These are phyloP conservation scores for Ichthyophthirius multifiliis DNA, from an alignment of 169 alveolate species.

Conservation along the genomic window DNA sequence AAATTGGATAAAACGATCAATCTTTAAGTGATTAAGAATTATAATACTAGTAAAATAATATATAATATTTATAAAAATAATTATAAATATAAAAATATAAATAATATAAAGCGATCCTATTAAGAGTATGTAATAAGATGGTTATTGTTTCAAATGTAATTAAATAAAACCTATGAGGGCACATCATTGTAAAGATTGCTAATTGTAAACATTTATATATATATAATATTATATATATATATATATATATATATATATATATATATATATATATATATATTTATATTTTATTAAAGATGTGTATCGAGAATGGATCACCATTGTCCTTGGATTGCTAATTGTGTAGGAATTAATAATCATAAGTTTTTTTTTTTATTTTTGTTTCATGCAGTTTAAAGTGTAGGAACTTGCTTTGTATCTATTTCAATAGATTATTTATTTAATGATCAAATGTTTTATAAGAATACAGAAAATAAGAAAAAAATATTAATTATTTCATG, in stretches of 20 bases:
- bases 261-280: not conserved
- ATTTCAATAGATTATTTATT: not conserved
- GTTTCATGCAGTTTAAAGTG: not conserved
- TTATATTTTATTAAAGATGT: not conserved
- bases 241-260: not conserved
- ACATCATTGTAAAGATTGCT: conserved; percentile 16
- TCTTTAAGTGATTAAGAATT: not conserved
- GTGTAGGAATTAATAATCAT: conserved; percentile 8
- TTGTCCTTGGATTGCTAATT: conserved; percentile 22
- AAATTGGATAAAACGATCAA: no score
- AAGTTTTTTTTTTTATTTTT: conserved; percentile 5
- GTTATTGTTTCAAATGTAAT: conserved; percentile 10
- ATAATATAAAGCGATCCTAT: not conserved
- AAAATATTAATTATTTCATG: not conserved
- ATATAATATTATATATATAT: not conserved
- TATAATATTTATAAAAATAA: not conserved
- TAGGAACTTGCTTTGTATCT: not conserved
- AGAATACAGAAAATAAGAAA: not conserved
- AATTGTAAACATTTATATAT: not conserved
- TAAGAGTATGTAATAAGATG: not conserved
- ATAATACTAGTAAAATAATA: not conserved
- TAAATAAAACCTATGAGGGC: conserved; percentile 2
- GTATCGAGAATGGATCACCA: conserved; percentile 23
- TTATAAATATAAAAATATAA: no score
- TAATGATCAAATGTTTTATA: not conserved